These are phyloP conservation scores for Globisporangium echinulatum DNA, from an alignment of 352 stramenopile species.

Conservation along the genomic window DNA sequence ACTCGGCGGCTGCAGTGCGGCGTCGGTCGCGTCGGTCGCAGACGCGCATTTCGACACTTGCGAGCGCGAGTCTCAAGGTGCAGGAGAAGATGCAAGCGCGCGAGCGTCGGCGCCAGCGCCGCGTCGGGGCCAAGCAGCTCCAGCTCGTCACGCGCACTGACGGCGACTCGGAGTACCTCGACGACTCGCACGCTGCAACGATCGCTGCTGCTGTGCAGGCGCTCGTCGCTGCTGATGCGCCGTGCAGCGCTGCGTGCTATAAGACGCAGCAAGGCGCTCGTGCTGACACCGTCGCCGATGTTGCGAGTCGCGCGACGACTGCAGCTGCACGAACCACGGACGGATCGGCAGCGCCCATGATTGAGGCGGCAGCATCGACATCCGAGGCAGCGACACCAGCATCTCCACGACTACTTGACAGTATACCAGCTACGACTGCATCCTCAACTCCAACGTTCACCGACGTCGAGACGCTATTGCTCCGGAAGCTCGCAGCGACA, in stretches of 20 bases:
- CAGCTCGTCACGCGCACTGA: slow-evolving; percentile 33
- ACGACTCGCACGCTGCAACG: slow-evolving; percentile 45
- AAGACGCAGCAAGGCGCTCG: slow-evolving; percentile 12
- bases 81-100: slow-evolving; percentile 60
- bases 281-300: neutral
- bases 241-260: slow-evolving; percentile 39
- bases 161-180: slow-evolving; percentile 65
- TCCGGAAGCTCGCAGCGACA: slow-evolving; percentile 38
- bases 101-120: slow-evolving; percentile 22
- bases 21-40: slow-evolving; percentile 55
- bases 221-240: slow-evolving; percentile 10
- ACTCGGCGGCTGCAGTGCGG: slow-evolving; percentile 10
- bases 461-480: slow-evolving; percentile 32
- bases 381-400: neutral
- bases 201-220: slow-evolving; percentile 21
- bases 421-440: neutral
- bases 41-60: slow-evolving; percentile 52
- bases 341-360: neutral
- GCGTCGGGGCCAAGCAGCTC: slow-evolving; percentile 18
- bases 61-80: slow-evolving; percentile 44
- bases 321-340: neutral
- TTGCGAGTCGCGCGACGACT: neutral
- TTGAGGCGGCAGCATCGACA: neutral
- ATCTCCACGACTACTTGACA: neutral
- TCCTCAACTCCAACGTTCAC: slow-evolving; percentile 7